These are phyloP conservation scores for Cairneyella variabilis DNA, from an alignment of 495 filamentous ascomycete species.

Conservation along the genomic window DNA sequence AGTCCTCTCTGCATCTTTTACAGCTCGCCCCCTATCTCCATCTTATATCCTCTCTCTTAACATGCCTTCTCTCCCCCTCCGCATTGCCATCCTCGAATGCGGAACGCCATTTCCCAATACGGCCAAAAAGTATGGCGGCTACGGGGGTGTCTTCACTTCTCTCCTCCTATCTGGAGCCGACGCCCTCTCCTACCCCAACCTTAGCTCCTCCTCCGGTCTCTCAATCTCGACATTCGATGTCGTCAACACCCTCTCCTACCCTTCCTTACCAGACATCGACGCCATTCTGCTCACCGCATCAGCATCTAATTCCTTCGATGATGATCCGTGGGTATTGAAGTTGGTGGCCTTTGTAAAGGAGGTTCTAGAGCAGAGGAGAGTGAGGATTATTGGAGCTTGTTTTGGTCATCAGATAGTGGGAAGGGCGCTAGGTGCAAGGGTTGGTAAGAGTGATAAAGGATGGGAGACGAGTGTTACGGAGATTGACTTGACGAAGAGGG, in stretches of 20 bases:
- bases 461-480: conserved; percentile 82
- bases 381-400: conserved; percentile 76
- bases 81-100: conserved; percentile 81
- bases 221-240: conserved; percentile 66
- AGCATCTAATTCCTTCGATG: conserved; percentile 19
- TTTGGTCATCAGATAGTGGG: conserved; percentile 92
- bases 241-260: conserved; percentile 58
- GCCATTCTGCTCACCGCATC: conserved; percentile 78
- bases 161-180: conserved; percentile 55
- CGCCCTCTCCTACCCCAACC: conserved; percentile 25
- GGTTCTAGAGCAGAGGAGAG: conserved; percentile 43
- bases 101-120: conserved; percentile 61
- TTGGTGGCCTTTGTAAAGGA: conserved; percentile 67
- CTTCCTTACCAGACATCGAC: conserved; percentile 69
- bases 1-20: not conserved
- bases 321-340: conserved; percentile 60
- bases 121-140: conserved; percentile 62
- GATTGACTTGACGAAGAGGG: conserved; percentile 64
- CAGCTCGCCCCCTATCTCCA: not conserved
- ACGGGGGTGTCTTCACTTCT: conserved; percentile 62
- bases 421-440: conserved; percentile 64
- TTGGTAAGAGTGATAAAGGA: conserved; percentile 61
- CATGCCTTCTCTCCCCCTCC: conserved; percentile 48
- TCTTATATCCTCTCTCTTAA: conserved; percentile 31
- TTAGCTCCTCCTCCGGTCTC: conserved; percentile 37